These are phyloP conservation scores for Alternaria sp. DNA, from an alignment of 2,329 filamentous ascomycete genomes.

Conservation along the genomic window DNA sequence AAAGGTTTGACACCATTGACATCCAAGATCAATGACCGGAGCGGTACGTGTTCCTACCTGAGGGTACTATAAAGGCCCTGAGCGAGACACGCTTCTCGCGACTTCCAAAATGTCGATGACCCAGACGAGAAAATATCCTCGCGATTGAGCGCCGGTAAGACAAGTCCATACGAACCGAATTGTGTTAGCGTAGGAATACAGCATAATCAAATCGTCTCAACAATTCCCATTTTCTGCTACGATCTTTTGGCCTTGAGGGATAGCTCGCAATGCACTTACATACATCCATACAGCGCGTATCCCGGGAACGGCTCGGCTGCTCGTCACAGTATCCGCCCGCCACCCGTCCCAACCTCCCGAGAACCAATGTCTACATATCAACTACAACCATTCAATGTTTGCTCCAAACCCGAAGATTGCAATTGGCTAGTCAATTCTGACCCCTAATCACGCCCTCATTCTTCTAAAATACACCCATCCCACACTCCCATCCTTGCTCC, in stretches of 20 bases:
- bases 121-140: fast-evolving
- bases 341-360: neutral
- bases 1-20: neutral
- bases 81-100: neutral
- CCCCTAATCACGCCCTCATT: neutral
- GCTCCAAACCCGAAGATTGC: neutral
- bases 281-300: neutral
- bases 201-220: neutral
- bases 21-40: no score
- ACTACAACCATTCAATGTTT: neutral
- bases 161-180: neutral
- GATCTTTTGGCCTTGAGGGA: neutral
- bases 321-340: neutral
- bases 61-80: fast-evolving
- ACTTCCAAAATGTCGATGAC: fast-evolving
- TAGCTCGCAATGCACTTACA: neutral
- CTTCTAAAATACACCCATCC: neutral
- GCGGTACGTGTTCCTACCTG: neutral
- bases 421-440: neutral
- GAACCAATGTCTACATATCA: neutral
- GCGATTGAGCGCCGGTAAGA: neutral
- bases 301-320: neutral
- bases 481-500: neutral
- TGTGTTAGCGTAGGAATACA: neutral
- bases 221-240: neutral